Evolutionary conservation across 371 early-diverging fungal species (phyloP), one percentile per base, ranked within the genome.

Genomic region (Mucor irregularis): DNA sequence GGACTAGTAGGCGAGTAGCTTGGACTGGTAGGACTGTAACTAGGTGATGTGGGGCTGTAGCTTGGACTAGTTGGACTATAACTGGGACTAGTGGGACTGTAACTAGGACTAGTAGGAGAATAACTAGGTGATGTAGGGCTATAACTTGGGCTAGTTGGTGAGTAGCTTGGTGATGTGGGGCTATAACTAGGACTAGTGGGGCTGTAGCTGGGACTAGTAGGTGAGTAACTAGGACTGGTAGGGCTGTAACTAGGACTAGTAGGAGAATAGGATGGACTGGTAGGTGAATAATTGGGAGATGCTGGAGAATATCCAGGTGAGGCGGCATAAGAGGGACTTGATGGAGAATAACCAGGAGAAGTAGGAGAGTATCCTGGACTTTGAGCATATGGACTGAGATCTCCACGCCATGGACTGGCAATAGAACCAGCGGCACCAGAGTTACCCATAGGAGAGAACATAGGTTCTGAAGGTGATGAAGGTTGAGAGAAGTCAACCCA

Each of bases 171-270:
- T 11, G 75, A 71, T 2, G 88, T 89, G 0, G 91, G 93, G 0
- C 80, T 80, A 66, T 95, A 93, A 21, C 79, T 76, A n/a, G 96
- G 95, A 39, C 72, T 75, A 5, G 91, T 90, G 11, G 93, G 90
- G 2, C 83, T 78, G 61, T 87, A 89, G 31, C 73, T 68, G 11
- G 87, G 89, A 28, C 76, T 75, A 6, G 88, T 88, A 14, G 90
- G 89, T 3, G 69, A 73, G 56, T 90, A 92, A 43, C 73, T 69
- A 7, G 87, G 86, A 17, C 77, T 76, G 9, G 91, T 89, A 1
- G 93, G 91, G 0, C 64, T 62, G 53, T 90, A 91, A 49, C 73
- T 73, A 19, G 90, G 87, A 29, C 82, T 71, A 22, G 90, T 83
- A 17, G 89, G 90, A 14, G 63, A 64, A 58, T 86, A 88, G 14